These are phyloP conservation scores for Tulasnella sp. DNA, from an alignment of 768 basidiomycete genomes.

Conservation along the genomic window DNA sequence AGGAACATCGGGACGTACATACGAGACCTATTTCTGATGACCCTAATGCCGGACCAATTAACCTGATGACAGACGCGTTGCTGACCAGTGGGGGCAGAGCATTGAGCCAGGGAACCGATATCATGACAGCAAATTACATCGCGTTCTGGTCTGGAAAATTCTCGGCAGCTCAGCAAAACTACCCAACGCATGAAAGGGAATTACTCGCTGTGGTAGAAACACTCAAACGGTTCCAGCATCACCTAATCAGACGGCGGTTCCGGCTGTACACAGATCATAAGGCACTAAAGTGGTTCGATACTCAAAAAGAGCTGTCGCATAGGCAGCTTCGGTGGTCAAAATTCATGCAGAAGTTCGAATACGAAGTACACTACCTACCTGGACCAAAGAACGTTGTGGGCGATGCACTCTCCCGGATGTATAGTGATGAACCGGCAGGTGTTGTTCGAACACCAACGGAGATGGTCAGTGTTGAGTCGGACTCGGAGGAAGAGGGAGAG, in stretches of 20 bases:
- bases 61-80: conserved; percentile 15
- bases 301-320: conserved; percentile 31
- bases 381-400: conserved; percentile 32
- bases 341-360: conserved; percentile 31
- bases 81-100: conserved; percentile 11
- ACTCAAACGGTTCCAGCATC: conserved; percentile 26
- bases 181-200: conserved; percentile 39
- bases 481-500: background rate
- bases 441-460: background rate
- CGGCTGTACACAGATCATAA: conserved; percentile 35
- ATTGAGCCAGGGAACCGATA: conserved; percentile 15
- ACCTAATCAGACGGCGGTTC: conserved; percentile 27
- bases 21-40: background rate
- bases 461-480: conserved; percentile 13
- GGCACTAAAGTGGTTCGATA: conserved; percentile 32
- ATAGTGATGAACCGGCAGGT: background rate
- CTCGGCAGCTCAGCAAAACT: conserved; percentile 22
- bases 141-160: conserved; percentile 25
- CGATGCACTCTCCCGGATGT: conserved; percentile 27
- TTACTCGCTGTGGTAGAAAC: conserved; percentile 34
- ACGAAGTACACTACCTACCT: conserved; percentile 30
- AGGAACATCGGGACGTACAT: background rate
- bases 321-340: conserved; percentile 37
- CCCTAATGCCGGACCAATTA: background rate
- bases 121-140: conserved; percentile 30